These are phyloP conservation scores for Tanacetum coccineum DNA, from an alignment of 129 eudicot species.

Conservation along the genomic window DNA sequence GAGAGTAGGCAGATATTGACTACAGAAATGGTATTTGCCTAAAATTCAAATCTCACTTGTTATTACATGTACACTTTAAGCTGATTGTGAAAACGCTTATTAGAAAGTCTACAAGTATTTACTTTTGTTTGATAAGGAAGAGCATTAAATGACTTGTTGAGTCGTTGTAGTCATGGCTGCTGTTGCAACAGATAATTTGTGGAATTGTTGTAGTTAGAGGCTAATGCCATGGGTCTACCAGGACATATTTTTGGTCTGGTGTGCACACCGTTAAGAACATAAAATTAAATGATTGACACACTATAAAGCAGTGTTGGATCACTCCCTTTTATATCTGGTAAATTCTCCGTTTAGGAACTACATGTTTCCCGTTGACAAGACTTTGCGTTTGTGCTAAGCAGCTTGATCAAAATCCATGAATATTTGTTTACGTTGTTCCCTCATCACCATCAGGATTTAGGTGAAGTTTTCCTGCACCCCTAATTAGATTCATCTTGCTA, in stretches of 20 bases:
- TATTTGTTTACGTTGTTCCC: not conserved
- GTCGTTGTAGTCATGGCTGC: no score
- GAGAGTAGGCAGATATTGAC: constrained; percentile 67
- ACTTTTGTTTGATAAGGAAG: constrained; percentile 11
- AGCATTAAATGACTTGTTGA: not conserved
- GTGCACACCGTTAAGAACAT: no score
- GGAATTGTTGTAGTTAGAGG: not conserved
- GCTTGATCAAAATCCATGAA: no score
- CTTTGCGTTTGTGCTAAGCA: no score
- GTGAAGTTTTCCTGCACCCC: not conserved
- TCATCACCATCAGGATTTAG: not conserved
- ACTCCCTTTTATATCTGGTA: no score
- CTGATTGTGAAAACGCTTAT: constrained; percentile 8
- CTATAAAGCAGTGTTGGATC: no score
- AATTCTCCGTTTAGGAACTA: no score
- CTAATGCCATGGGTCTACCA: no score
- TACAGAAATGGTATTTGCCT: constrained; percentile 71
- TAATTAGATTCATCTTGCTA: constrained; percentile 7
- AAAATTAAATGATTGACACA: no score
- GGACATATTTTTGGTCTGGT: no score
- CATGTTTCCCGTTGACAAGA: no score
- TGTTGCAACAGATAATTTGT: constrained; percentile 8
- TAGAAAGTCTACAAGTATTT: constrained; percentile 8
- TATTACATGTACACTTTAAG: constrained; percentile 4
- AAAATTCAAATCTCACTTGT: constrained; percentile 7